phyloP scores from a whole-genome alignment of 139 green algal genomes.

The Coelastrella sp. region DNA sequence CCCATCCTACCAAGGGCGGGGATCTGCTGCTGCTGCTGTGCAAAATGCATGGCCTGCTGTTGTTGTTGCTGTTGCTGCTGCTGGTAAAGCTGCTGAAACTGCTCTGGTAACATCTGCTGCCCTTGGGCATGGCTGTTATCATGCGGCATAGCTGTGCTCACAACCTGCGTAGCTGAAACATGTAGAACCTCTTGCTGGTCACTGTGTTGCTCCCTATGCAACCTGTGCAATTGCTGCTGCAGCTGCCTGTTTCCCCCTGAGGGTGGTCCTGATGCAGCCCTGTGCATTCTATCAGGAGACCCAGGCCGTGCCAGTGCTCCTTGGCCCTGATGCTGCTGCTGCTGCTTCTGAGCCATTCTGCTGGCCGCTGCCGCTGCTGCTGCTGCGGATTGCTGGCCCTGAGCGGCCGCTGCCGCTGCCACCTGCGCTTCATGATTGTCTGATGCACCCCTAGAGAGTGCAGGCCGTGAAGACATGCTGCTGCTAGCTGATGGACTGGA shows the following conservation, averaged over 20 bases:
- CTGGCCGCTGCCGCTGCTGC: slow-evolving; percentile 7
- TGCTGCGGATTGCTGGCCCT: slow-evolving; percentile 10
- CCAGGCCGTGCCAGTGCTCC: not conserved
- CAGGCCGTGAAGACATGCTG: slow-evolving; percentile 11
- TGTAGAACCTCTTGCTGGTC: slow-evolving; percentile 8
- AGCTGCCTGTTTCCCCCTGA: slow-evolving; percentile 2
- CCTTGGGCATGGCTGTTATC: not conserved
- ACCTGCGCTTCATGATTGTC: slow-evolving; percentile 46
- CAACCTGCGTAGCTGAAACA: too few species aligned
- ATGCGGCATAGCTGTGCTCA: not conserved
- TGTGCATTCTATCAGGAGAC: not conserved
- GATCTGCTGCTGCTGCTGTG: slow-evolving; percentile 7
- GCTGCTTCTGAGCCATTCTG: too few species aligned
- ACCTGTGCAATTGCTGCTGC: slow-evolving; percentile 14
- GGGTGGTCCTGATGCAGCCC: not conserved
- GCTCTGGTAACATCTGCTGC: not conserved
- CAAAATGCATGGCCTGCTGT: slow-evolving; percentile 12
- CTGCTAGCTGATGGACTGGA: slow-evolving; percentile 16
- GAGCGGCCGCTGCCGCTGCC: not conserved
- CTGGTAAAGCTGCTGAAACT: slow-evolving; percentile 10
- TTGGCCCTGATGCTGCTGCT: not conserved
- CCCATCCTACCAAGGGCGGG: not conserved
- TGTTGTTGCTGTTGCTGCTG: slow-evolving; percentile 13
- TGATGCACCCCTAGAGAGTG: slow-evolving; percentile 32
- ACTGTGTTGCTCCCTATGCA: slow-evolving; percentile 24